phyloP scores from a whole-genome alignment of 805 yeast genomes.

The Saturnispora bothae region DNA sequence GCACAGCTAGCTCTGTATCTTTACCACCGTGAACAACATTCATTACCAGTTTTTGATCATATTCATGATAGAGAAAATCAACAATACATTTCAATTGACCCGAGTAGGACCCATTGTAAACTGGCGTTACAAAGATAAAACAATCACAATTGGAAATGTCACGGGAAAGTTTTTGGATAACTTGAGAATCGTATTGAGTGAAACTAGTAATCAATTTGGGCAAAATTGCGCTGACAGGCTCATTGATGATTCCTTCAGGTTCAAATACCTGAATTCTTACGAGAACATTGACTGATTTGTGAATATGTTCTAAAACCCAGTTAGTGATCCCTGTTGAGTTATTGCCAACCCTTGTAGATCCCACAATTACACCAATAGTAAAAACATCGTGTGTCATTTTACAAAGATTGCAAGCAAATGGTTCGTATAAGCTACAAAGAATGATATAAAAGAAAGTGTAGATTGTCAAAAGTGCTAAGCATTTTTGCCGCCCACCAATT shows the following conservation, averaged over 20 bases:
- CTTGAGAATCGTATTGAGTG: background rate
- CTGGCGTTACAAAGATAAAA: constrained; percentile 5
- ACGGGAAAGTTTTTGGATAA: background rate
- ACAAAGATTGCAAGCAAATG: background rate
- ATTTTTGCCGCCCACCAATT: no score
- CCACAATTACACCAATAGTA: constrained; percentile 4
- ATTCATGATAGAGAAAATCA: constrained; percentile 7
- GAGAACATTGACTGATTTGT: background rate
- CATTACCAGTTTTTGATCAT: background rate
- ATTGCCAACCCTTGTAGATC: constrained; percentile 1
- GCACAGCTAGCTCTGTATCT: background rate
- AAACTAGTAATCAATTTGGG: background rate
- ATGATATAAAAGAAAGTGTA: no score
- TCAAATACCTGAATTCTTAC: background rate
- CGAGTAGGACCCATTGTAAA: constrained; percentile 5
- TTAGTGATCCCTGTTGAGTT: constrained; percentile 4
- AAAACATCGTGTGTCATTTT: background rate
- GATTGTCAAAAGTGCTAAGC: background rate
- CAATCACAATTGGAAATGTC: constrained; percentile 1
- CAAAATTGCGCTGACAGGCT: constrained; percentile 1
- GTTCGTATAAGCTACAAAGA: background rate
- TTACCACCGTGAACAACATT: background rate
- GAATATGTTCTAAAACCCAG: constrained; percentile 4
- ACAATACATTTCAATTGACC: constrained; percentile 5
- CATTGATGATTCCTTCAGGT: background rate